phyloP scores from a whole-genome alignment of 1,284 basidiomycete genomes.

The Cutaneotrichosporon mucoides region DNA sequence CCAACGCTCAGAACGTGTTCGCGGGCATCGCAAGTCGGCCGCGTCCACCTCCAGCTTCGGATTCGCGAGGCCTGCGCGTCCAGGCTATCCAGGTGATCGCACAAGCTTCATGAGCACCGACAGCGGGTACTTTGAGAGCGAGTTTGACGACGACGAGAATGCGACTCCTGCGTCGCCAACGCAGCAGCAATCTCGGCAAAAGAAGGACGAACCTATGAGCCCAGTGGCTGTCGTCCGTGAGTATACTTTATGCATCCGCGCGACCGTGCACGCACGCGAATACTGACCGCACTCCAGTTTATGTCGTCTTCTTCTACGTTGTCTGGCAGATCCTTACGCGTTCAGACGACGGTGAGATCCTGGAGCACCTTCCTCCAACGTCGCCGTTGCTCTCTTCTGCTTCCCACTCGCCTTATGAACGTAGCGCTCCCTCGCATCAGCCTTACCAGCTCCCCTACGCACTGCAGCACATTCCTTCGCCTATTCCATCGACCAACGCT shows the following conservation, averaged over 20 bases:
- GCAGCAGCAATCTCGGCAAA: not conserved
- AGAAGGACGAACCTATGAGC: constrained; percentile 42
- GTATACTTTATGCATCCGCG: constrained; percentile 7
- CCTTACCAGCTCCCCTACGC: constrained; percentile 34
- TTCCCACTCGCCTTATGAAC: not conserved
- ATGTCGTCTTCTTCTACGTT: constrained; percentile 41
- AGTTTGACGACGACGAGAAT: constrained; percentile 3
- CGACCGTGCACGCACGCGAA: not conserved
- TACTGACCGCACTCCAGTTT: constrained; percentile 28
- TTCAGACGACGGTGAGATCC: constrained; percentile 41
- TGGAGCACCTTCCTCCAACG: constrained; percentile 27
- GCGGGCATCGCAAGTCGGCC: not conserved
- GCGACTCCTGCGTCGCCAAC: no score
- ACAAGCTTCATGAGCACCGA: constrained; percentile 8
- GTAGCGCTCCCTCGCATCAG: constrained; percentile 2
- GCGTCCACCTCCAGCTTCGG: not conserved
- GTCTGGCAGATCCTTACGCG: constrained; percentile 46
- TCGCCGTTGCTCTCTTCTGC: constrained; percentile 19
- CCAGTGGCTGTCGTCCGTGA: constrained; percentile 41
- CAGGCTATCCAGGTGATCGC: not conserved
- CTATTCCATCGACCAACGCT: not conserved
- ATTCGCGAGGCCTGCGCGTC: not conserved
- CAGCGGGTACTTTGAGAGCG: not conserved
- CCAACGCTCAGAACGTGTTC: not conserved
- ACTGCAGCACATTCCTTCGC: constrained; percentile 21